These are phyloP conservation scores for Streptanthus diversifolius DNA, from an alignment of 345 rosid species.

Conservation along the genomic window DNA sequence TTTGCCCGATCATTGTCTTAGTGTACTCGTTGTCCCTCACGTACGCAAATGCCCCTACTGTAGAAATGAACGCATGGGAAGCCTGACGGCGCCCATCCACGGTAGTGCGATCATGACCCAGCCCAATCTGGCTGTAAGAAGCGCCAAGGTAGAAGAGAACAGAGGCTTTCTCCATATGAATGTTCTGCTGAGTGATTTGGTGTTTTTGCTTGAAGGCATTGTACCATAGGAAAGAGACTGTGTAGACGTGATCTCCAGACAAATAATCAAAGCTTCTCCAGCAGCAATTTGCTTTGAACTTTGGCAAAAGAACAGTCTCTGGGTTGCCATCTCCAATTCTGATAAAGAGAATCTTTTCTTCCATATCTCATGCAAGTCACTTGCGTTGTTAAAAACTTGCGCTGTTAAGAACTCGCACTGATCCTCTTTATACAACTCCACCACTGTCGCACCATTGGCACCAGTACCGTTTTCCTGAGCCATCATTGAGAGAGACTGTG, in stretches of 20 bases:
- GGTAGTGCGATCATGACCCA: conserved; percentile 66
- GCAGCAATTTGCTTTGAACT: conserved; percentile 36
- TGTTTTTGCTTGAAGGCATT: conserved; percentile 87
- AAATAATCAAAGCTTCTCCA: no score
- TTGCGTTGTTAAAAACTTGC: conserved; percentile 43
- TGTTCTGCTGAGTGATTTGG: conserved; percentile 83
- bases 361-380: conserved; percentile 90
- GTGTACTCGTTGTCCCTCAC: conserved; percentile 69
- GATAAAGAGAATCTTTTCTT: conserved; percentile 70
- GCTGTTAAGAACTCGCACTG: conserved; percentile 79
- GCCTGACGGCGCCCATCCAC: conserved; percentile 90
- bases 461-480: no score
- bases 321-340: conserved; percentile 97
- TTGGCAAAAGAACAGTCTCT: conserved; percentile 74
- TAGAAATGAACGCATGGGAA: conserved; percentile 78
- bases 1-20: conserved; percentile 72
- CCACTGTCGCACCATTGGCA: no score
- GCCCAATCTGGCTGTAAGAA: conserved; percentile 79
- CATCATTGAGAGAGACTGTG: no score
- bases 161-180: conserved; percentile 91
- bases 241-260: conserved; percentile 79
- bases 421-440: conserved; percentile 73
- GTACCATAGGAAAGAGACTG: conserved; percentile 75
- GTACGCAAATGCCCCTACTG: conserved; percentile 77
- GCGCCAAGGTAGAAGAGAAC: conserved; percentile 84